These are phyloP conservation scores for Daldinia sp. DNA, from an alignment of 2,329 filamentous ascomycete genomes.

Conservation along the genomic window DNA sequence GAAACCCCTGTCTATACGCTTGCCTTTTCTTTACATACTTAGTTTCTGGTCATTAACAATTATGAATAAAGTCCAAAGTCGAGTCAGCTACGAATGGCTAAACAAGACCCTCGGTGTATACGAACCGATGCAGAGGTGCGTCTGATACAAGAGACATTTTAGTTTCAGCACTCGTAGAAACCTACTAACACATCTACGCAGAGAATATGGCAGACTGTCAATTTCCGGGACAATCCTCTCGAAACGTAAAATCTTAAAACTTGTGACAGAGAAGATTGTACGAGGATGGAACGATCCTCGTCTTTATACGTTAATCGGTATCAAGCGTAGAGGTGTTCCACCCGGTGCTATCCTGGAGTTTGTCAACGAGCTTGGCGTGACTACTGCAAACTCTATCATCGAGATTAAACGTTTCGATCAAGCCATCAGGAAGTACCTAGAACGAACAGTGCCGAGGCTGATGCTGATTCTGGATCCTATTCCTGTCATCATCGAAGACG, in stretches of 20 bases:
- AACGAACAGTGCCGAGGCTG: constrained; percentile 86
- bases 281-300: constrained; percentile 92
- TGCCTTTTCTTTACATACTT: not conserved
- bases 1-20: not conserved
- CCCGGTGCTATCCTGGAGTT: constrained; percentile 91
- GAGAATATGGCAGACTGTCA: constrained; percentile 79
- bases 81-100: constrained; percentile 91
- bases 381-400: constrained; percentile 83
- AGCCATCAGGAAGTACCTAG: constrained; percentile 85
- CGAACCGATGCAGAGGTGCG: constrained; percentile 84
- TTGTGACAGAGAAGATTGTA: constrained; percentile 83
- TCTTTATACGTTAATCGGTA: constrained; percentile 86
- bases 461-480: constrained; percentile 92
- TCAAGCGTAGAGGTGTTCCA: constrained; percentile 86
- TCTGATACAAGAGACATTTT: not conserved
- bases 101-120: constrained; percentile 86
- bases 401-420: constrained; percentile 87
- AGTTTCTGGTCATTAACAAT: constrained; percentile 4
- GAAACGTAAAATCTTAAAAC: constrained; percentile 84
- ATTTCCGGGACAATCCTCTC: constrained; percentile 87
- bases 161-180: not conserved
- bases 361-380: constrained; percentile 91
- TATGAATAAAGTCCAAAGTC: constrained; percentile 69
- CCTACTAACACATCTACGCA: constrained; percentile 19
- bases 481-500: constrained; percentile 83